Base-by-base conservation (phyloP, 176 grass and related monocot species). In the Aegilops bicornis region DNA sequence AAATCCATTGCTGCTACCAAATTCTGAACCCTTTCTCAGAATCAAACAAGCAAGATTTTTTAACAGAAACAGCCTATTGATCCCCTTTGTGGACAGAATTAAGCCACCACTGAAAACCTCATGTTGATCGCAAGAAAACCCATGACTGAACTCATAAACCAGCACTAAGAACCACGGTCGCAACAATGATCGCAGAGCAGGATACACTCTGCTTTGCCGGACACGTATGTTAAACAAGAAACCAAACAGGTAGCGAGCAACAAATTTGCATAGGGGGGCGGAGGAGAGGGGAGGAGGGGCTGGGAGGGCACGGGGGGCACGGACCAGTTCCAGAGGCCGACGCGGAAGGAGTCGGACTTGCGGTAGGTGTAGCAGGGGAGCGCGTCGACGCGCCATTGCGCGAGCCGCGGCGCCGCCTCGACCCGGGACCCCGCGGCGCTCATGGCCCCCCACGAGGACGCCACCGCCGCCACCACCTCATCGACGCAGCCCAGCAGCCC, bases 301-400 rank as follows among this genome's bases (percentile, higher is more conserved):
- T 31, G 23, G 16, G 27, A 2, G 10, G 29, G 2, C 4, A 50
- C 50, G 27, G 27, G 42, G 60, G 25, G 40, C 8, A 81, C 78
- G 60, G 19, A 95, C 97, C 97, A 99, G 86, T 96, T 99, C 97
- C 97, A 99, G 83, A 94, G 92, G 65, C 97, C 97, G 84, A 99
- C 88, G 86, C 90, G 87, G 89, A 99, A 99, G 61, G 92, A 85
- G 43, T 96, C 92, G 17, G 97, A 96, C 87, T 94, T 96, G 89
- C 97, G 94, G 83, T 94, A 91, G 25, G 92, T 91, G 90, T 86
- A 91, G 69, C 92, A 96, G 23, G 92, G 84, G 35, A 96, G 84
- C 65, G 89, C 80, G 62, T 99, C 92, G 86, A 99, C 89, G 80
- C 87, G 83, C 97, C 97, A 99, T 89, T 99, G 97, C 36, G 97